Evolutionary conservation across 306 rosid genomes (phyloP).

Genomic region (Cyclanthera cordifolia): DNA sequence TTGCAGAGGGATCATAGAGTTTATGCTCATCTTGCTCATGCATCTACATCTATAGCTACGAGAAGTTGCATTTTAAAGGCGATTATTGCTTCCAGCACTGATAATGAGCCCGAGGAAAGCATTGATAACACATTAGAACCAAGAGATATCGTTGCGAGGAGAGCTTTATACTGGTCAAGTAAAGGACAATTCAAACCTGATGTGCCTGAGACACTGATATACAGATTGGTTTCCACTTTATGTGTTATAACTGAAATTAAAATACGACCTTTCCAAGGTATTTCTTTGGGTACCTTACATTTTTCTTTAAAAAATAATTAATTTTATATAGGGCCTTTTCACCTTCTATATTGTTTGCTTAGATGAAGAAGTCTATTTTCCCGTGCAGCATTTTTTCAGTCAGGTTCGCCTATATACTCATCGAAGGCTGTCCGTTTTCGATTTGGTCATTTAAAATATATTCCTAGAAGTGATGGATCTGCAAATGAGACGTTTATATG

Average conservation of each 20-base stretch:
- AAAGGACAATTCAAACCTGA: slow-evolving; percentile 53
- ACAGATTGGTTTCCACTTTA: slow-evolving; percentile 50
- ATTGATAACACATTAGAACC: slow-evolving; percentile 53
- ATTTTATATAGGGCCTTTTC: slow-evolving; percentile 5
- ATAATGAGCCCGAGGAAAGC: slow-evolving; percentile 69
- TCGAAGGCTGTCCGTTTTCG: slow-evolving; percentile 61
- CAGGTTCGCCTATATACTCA: slow-evolving; percentile 61
- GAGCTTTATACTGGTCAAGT: slow-evolving; percentile 78
- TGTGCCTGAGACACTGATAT: slow-evolving; percentile 70
- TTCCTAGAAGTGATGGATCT: slow-evolving; percentile 14
- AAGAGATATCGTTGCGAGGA: slow-evolving; percentile 16
- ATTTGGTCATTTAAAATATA: slow-evolving; percentile 47
- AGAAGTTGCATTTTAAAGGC: slow-evolving; percentile 43
- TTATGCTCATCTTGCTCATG: slow-evolving; percentile 39
- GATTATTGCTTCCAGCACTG: slow-evolving; percentile 82
- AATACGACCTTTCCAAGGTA: slow-evolving; percentile 76
- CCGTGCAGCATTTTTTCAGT: slow-evolving; percentile 58
- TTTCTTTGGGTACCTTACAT: slow-evolving; percentile 9
- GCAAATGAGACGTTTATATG: slow-evolving; percentile 39
- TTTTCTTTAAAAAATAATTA: neutral
- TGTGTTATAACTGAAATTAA: slow-evolving; percentile 52
- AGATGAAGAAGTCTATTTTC: slow-evolving; percentile 13
- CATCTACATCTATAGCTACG: slow-evolving; percentile 18
- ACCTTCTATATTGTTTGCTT: slow-evolving; percentile 9
- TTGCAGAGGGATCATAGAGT: slow-evolving; percentile 53